Evolutionary conservation across 768 basidiomycete species (phyloP), one percentile per base, ranked within the genome.

Genomic region (Boletus tylopilopsis): DNA sequence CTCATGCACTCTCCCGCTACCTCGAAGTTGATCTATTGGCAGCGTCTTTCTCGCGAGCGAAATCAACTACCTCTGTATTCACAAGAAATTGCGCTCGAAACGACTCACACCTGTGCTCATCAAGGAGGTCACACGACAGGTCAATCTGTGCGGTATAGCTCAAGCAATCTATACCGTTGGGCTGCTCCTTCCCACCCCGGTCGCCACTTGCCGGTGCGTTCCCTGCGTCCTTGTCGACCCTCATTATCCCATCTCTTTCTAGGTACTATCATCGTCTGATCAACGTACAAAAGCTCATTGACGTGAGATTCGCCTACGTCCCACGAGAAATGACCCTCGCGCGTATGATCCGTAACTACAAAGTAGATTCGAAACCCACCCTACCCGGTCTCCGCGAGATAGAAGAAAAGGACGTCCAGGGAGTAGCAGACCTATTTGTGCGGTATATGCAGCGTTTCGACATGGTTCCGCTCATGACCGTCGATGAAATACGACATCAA

Each of bases 101-200:
- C 87, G 96, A 34, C 75, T 98, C 21, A 86, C 96, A 0, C 96
- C 96, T 1, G 90, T 98, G 12, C 77, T 99, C 42, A 98, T 99
- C 72, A 96, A 96, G 66, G 96, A 99, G 64, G 87, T 98, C 22
- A 98, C 96, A 0, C 79, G 96, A 19, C 90, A 91, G 63, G 89
- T 90, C 45, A 82, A 98, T 66, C 76, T 98, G 32, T 79, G 82
- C 54, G 90, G 90, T 27, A 76, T 96, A 45, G 97, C 96, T 74
- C 96, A 99, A 68, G 96, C 96, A 8, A 88, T 99, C 43, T 98
- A 98, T 67, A 99, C 96, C 0, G 94, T 83, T 16, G 96, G 96
- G 2, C 82, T 93, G 22, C 84, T 96, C 36, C 74, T 99, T 11
- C 96, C 96, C 9, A 98, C 96, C 0, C 96, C 96, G 0, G 81